phyloP scores from a whole-genome alignment of 352 stramenopile genomes.

The Phytophthora syringae region DNA sequence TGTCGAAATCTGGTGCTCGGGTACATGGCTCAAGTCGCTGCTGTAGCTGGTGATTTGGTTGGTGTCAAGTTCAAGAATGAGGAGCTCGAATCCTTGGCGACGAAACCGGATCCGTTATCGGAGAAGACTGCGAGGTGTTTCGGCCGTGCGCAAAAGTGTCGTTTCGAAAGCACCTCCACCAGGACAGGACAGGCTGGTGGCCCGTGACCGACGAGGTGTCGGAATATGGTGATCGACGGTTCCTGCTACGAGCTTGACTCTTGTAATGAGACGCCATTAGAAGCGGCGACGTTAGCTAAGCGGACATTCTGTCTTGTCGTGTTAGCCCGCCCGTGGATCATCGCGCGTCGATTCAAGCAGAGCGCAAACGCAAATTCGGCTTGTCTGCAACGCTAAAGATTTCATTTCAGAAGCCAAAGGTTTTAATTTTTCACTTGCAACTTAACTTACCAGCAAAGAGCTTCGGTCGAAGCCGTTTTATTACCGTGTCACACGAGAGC shows the following conservation, averaged over 20 bases:
- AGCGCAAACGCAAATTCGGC: not conserved
- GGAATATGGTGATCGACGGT: slow-evolving; percentile 10
- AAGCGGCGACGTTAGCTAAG: slow-evolving; percentile 22
- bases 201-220: no score
- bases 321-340: not conserved
- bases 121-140: slow-evolving; percentile 20
- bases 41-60: not conserved
- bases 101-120: slow-evolving; percentile 21
- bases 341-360: no score
- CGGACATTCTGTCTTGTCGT: slow-evolving; percentile 12
- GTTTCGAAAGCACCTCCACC: slow-evolving; percentile 26
- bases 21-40: slow-evolving; percentile 8
- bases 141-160: slow-evolving; percentile 1
- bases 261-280: slow-evolving; percentile 20
- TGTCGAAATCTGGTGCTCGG: slow-evolving; percentile 6
- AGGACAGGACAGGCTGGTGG: no score
- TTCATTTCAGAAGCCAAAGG: not conserved
- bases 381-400: not conserved
- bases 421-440: not conserved
- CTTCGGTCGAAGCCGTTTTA: not conserved
- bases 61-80: slow-evolving; percentile 25
- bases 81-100: not conserved
- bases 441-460: not conserved
- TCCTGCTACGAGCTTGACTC: slow-evolving; percentile 11
- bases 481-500: slow-evolving; percentile 2